Evolutionary conservation across 163 green algal genomes (phyloP), one percentile per base, ranked within the genome.

Genomic region (Prototheca stagnorum): DNA sequence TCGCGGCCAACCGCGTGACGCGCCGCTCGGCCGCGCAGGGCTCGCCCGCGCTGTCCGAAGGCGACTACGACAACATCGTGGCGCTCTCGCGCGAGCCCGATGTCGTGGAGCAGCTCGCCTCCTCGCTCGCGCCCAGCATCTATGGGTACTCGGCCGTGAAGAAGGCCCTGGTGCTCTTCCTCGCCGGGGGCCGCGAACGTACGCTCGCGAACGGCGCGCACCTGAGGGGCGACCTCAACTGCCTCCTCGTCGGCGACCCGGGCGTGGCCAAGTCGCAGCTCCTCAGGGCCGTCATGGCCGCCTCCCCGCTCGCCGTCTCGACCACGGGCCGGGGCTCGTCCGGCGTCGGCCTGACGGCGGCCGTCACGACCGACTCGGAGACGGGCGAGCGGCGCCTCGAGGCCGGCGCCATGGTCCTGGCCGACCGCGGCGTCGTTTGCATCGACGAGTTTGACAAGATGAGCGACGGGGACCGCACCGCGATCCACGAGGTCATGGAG

Each of bases 401-500:
- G 62, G 90, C 90, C 3, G 90, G 90, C 12, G 90, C 90, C 37
- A 96, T 98, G 86, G 90, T 98, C 37, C 72, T 98, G 40, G 90
- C 90, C 21, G 90, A 98, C 69, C 68, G 89, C n/a, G 90, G 90
- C 26, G n/a, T n/a, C n/a, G n/a, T n/a, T n/a, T n/a, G n/a, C n/a
- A n/a, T n/a, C n/a, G n/a, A n/a, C n/a, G n/a, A n/a, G n/a, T n/a
- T n/a, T n/a, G n/a, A n/a, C n/a, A n/a, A n/a, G n/a, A n/a, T n/a
- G n/a, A n/a, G n/a, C 61, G 90, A 98, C 47, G 62, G 79, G 21
- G 90, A 97, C 70, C 67, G 90, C 5, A 85, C 96, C 26, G 87
- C 90, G 45, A 97, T 98, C 46, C 90, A 96, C 59, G 89, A 98
- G 72, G 80, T 93, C 36, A 94, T 94, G 84, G 84, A 94, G 70